A percentile compares a stretch with the other conserved stretches of the same genome.
Conservation (phyloP, 257 asterid species). For the Plantago elongata region DNA sequence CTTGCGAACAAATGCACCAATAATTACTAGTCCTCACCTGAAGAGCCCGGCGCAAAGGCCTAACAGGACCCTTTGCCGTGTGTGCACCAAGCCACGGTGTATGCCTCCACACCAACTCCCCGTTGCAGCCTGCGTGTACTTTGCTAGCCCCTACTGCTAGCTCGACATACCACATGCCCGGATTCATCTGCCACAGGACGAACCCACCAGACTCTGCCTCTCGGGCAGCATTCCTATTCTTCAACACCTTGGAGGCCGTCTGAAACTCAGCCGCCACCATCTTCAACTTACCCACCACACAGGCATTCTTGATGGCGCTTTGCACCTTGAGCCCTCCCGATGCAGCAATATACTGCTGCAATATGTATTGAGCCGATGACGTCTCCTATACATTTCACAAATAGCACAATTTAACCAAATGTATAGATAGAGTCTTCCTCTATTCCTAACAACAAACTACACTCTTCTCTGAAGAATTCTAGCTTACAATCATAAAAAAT, state of each 20-base stretch:
- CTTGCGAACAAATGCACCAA: not conserved
- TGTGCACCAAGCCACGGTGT: slow-evolving; percentile 90
- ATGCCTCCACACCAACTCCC: slow-evolving; percentile 82
- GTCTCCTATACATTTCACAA: slow-evolving; percentile 49
- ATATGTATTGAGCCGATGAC: slow-evolving; percentile 73
- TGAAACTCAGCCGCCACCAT: slow-evolving; percentile 82
- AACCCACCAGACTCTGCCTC: slow-evolving; percentile 73
- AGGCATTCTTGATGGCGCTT: slow-evolving; percentile 64
- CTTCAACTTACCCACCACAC: slow-evolving; percentile 73
- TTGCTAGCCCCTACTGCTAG: slow-evolving; percentile 80
- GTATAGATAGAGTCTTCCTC: too few relatives aligned
- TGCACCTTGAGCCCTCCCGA: slow-evolving; percentile 69
- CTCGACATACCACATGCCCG: slow-evolving; percentile 87
- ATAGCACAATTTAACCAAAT: not conserved
- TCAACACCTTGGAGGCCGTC: slow-evolving; percentile 65
- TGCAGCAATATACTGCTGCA: slow-evolving; percentile 81
- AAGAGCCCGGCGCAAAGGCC: slow-evolving; percentile 81
- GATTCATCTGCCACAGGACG: slow-evolving; percentile 84
- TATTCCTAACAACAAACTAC: not conserved
- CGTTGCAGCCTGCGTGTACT: slow-evolving; percentile 83
- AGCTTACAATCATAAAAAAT: not conserved
- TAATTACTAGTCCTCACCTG: slow-evolving; percentile 39
- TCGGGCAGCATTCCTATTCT: slow-evolving; percentile 49
- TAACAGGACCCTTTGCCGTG: slow-evolving; percentile 74
- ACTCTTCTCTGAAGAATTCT: not conserved